A percentile compares a stretch with the other conserved stretches of the same genome.
phyloP scores from a whole-genome alignment of 495 filamentous ascomycete species.

The Neurospora sp. region DNA sequence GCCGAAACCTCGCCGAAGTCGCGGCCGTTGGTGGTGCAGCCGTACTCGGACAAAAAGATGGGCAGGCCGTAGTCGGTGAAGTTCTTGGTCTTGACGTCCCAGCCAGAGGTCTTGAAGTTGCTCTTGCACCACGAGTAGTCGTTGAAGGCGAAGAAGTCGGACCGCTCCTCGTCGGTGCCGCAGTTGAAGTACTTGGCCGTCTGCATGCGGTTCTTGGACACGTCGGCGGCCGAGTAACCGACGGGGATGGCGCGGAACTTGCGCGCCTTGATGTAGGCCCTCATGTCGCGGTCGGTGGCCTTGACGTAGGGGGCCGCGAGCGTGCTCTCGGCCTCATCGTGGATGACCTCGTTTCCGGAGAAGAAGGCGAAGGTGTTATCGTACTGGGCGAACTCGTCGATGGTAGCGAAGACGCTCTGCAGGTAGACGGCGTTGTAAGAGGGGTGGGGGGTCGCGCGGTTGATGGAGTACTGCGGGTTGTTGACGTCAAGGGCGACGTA shows the following conservation, averaged over 20 bases:
- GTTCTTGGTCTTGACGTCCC: conserved; percentile 83
- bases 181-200: conserved; percentile 96
- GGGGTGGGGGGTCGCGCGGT: conserved; percentile 41
- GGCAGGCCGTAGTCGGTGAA: conserved; percentile 86
- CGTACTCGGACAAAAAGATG: conserved; percentile 94
- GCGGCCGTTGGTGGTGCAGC: conserved; percentile 72
- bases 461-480: conserved; percentile 28
- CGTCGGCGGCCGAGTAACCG: conserved; percentile 89
- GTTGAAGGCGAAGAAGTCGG: conserved; percentile 97
- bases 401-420: conserved; percentile 88
- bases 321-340: conserved; percentile 66
- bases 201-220: conserved; percentile 76
- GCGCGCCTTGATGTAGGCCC: conserved; percentile 67
- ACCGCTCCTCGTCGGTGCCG: conserved; percentile 73
- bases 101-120: conserved; percentile 68
- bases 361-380: conserved; percentile 92
- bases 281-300: conserved; percentile 88
- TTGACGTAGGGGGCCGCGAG: conserved; percentile 79
- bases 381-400: conserved; percentile 84
- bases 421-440: conserved; percentile 93
- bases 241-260: conserved; percentile 75
- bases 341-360: conserved; percentile 96
- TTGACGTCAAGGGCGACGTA: conserved; percentile 81
- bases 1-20: conserved; percentile 71
- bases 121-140: conserved; percentile 98